Percentiles rank a stretch among this genome's conserved stretches.
Conservation (phyloP, 73 alveolate genomes). For the Paramecium pentaurelia region DNA sequence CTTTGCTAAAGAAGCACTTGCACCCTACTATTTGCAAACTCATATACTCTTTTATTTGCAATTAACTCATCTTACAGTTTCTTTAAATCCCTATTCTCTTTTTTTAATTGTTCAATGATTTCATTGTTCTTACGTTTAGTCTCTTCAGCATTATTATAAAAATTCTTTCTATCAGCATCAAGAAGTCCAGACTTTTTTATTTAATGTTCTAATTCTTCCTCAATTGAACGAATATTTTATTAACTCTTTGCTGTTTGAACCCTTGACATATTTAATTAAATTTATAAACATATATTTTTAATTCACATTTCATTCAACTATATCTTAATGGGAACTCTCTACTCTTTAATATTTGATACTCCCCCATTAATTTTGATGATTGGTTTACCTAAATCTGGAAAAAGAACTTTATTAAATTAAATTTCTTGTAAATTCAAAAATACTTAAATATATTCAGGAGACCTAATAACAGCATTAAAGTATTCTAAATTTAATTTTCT, state of each 20-base stretch:
- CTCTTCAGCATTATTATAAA: conserved; percentile 58
- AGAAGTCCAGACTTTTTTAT: conserved; percentile 49
- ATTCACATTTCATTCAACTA: not conserved
- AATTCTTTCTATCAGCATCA: conserved; percentile 60
- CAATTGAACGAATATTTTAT: conserved; percentile 53
- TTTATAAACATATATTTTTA: not conserved
- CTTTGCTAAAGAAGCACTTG: conserved; percentile 58
- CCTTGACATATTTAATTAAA: conserved; percentile 14
- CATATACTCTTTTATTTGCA: conserved; percentile 57
- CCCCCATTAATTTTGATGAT: not conserved
- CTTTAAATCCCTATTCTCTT: conserved; percentile 48
- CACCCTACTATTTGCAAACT: not conserved
- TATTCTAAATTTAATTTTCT: not conserved
- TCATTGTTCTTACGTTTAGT: conserved; percentile 50
- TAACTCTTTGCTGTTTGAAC: conserved; percentile 59
- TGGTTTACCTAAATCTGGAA: not conserved
- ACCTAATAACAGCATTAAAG: not conserved
- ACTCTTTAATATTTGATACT: not conserved
- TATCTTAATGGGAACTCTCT: not conserved
- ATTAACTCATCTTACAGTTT: conserved; percentile 58
- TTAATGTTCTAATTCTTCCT: conserved; percentile 53
- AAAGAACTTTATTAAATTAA: not conserved
- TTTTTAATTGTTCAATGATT: conserved; percentile 54
- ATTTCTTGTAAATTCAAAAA: not conserved
- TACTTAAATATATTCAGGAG: not conserved